Percentiles rank a stretch among this genome's conserved stretches.
Evolutionary conservation across 768 basidiomycete genomes (phyloP).

Genomic region (Psilocybe sp.): DNA sequence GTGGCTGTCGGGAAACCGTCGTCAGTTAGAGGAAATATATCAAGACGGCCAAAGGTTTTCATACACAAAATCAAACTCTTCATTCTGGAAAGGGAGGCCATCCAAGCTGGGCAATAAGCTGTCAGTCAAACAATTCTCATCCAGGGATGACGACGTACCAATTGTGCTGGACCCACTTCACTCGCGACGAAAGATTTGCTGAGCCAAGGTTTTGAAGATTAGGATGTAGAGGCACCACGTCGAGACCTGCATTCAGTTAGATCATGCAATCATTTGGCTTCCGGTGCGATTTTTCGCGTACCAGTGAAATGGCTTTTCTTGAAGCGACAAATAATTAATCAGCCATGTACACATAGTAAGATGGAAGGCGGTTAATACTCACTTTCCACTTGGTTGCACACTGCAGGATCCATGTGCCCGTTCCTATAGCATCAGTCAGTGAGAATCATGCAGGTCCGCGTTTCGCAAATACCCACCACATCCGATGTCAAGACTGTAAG

Average conservation of each 20-base stretch:
- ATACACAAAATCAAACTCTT: slow-evolving; percentile 78
- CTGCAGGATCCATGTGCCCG: slow-evolving; percentile 72
- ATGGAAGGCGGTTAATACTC: slow-evolving; percentile 20
- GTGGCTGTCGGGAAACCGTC: slow-evolving; percentile 38
- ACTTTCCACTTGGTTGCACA: slow-evolving; percentile 65
- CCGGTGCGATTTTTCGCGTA: slow-evolving; percentile 22
- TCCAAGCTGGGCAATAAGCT: slow-evolving; percentile 47
- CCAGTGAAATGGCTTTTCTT: slow-evolving; percentile 65
- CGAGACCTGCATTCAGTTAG: slow-evolving; percentile 43
- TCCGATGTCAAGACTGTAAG: slow-evolving; percentile 61
- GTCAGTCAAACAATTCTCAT: not conserved
- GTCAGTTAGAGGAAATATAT: slow-evolving; percentile 2
- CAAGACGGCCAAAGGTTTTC: slow-evolving; percentile 20
- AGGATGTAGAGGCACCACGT: slow-evolving; percentile 71
- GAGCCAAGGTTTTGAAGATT: slow-evolving; percentile 61
- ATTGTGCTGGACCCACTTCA: slow-evolving; percentile 73
- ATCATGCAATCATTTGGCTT: not conserved
- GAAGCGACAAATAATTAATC: slow-evolving; percentile 1
- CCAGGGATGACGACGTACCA: slow-evolving; percentile 45
- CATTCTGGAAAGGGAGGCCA: slow-evolving; percentile 63
- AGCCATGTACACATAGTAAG: not conserved
- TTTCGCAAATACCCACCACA: slow-evolving; percentile 49
- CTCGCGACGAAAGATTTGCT: slow-evolving; percentile 51
- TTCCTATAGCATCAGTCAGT: slow-evolving; percentile 35
- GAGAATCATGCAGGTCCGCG: not conserved